Evolutionary conservation across 2,329 filamentous ascomycete species (phyloP).

Genomic region (Penicillium sp.): DNA sequence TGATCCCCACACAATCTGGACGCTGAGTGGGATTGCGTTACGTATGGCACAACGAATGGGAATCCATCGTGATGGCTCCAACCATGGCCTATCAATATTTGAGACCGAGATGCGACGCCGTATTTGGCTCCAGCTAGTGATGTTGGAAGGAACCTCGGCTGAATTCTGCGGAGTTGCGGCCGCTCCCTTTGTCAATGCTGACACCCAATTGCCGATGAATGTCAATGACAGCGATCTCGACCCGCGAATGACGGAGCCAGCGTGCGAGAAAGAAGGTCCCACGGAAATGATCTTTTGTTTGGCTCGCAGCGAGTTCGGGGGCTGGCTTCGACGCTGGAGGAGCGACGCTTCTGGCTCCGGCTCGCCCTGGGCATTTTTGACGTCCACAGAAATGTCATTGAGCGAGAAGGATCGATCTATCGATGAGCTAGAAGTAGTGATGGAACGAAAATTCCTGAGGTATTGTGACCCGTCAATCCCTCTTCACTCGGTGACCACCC

Average conservation of each 20-base stretch:
- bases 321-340: slow-evolving; percentile 22
- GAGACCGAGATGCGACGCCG: slow-evolving; percentile 39
- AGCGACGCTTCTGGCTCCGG: slow-evolving; percentile 9
- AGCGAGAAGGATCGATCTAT: slow-evolving; percentile 24
- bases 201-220: slow-evolving; percentile 38
- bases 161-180: slow-evolving; percentile 18
- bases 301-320: slow-evolving; percentile 29
- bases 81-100: slow-evolving; percentile 42
- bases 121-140: slow-evolving; percentile 25
- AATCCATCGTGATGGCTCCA: slow-evolving; percentile 44
- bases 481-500: slow-evolving; percentile 41
- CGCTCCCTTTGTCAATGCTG: slow-evolving; percentile 9
- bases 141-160: slow-evolving; percentile 22
- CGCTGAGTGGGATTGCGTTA: slow-evolving; percentile 43
- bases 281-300: slow-evolving; percentile 44
- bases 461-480: slow-evolving; percentile 38
- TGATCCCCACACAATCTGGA: slow-evolving; percentile 48
- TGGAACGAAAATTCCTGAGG: slow-evolving; percentile 33
- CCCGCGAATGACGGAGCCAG: slow-evolving; percentile 40
- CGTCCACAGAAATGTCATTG: slow-evolving; percentile 15
- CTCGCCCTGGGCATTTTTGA: slow-evolving; percentile 18
- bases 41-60: slow-evolving; percentile 46
- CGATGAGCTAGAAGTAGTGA: slow-evolving; percentile 29
- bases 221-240: slow-evolving; percentile 37
- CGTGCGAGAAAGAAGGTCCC: slow-evolving; percentile 36